These are phyloP conservation scores for Zea luxurians DNA, from an alignment of 176 grass and related monocot genomes.

Conservation along the genomic window DNA sequence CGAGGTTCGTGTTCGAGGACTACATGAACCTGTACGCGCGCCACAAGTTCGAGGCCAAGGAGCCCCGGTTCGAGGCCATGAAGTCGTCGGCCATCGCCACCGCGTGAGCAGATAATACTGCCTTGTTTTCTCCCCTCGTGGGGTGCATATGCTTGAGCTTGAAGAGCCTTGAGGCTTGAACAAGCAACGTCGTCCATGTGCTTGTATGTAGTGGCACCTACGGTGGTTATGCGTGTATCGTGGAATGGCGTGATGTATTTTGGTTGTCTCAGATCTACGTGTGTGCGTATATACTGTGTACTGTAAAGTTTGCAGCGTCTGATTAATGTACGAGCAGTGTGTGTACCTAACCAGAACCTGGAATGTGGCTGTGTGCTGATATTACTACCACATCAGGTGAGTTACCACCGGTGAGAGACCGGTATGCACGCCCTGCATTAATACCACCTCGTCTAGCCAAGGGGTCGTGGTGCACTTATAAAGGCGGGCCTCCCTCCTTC, in stretches of 20 bases:
- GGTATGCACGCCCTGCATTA: no score
- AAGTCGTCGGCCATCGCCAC: slow-evolving; percentile 59
- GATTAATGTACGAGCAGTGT: neutral
- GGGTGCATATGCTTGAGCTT: no score
- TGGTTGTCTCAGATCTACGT: neutral
- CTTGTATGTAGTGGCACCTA: neutral
- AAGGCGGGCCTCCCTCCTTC: no score
- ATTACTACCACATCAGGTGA: neutral
- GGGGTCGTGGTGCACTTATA: no score
- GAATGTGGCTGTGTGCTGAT: neutral
- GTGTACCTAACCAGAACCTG: neutral
- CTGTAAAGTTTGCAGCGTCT: neutral
- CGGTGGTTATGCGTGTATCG: neutral
- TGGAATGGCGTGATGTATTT: neutral
- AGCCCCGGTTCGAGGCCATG: slow-evolving; percentile 84
- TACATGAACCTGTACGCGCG: slow-evolving; percentile 87
- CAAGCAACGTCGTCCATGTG: no score
- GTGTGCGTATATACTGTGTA: neutral
- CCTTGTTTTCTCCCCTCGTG: no score
- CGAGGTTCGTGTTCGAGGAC: slow-evolving; percentile 92
- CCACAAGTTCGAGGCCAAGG: slow-evolving; percentile 92
- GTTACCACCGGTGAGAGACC: no score
- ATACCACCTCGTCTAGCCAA: no score
- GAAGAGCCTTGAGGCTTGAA: neutral
- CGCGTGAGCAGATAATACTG: slow-evolving; percentile 6